Percentiles rank a stretch among this genome's conserved stretches.
Evolutionary conservation across 2,329 filamentous ascomycete species (phyloP).

Genomic region (Talaromyces sp.): DNA sequence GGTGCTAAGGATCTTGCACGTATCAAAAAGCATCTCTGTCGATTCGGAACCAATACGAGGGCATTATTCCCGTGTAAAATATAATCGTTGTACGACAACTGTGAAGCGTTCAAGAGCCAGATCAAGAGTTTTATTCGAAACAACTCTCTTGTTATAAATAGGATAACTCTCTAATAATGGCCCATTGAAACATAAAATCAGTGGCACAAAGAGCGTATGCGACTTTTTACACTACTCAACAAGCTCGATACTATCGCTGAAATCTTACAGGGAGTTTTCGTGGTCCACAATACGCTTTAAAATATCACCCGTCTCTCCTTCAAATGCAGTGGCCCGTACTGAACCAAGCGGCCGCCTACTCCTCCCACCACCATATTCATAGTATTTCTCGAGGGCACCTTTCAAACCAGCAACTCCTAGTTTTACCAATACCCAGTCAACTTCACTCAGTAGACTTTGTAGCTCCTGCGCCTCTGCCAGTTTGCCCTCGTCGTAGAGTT

Average conservation of each 20-base stretch:
- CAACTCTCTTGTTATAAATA: too few species aligned
- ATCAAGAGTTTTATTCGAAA: not conserved
- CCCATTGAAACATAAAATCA: too few species aligned
- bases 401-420: slow-evolving; percentile 73
- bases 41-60: not conserved
- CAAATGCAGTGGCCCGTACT: not conserved
- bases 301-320: not conserved
- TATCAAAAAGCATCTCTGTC: not conserved
- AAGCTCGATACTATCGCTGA: not conserved
- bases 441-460: slow-evolving; percentile 64
- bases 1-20: not conserved
- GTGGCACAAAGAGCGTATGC: too few species aligned
- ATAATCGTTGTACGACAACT: not conserved
- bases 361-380: slow-evolving; percentile 55
- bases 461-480: slow-evolving; percentile 63
- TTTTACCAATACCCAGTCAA: slow-evolving; percentile 74
- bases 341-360: slow-evolving; percentile 2
- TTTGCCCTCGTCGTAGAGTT: slow-evolving; percentile 64
- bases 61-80: not conserved
- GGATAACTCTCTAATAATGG: too few species aligned
- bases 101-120: not conserved
- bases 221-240: not conserved
- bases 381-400: slow-evolving; percentile 69
- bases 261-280: not conserved
- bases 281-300: not conserved